Base-by-base conservation (phyloP, 208 protist species). In the Tritrichomonas foetus region DNA sequence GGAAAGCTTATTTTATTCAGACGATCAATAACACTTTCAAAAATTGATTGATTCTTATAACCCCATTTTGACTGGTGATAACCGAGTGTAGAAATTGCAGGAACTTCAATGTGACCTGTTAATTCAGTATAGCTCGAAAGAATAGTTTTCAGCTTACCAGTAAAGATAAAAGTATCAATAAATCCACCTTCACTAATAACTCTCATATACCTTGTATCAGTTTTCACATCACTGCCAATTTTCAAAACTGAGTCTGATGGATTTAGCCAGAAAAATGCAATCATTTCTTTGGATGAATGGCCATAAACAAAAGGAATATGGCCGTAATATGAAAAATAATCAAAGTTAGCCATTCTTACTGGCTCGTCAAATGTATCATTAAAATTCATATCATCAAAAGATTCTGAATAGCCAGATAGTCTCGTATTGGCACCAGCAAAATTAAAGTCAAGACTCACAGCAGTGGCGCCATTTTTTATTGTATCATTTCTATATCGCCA, bases 31-130 rank as follows among this genome's bases (percentile, higher is more conserved):
- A 95, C 66, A 36, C 47, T 41, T 47, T 49, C 95, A 39, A 97
- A 96, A 94, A 99, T 98, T 25, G 96, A 96, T 80, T 97, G 97
- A 95, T 97, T 97, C 80, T 97, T 96, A 95, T 99, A 99, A 78
- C 96, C 96, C 98, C 98, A 99, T 49, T 98, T 97, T 94, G 97
- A 99, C 95, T 99, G 99, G 94, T 99, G 99, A 94, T 99, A 99
- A 14, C 97, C 98, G 0, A 99, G 95, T 20, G 97, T 95, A 94
- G 99, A 99, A 93, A 98, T 96, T 64, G 98, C 98, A 30, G 98
- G 98, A 78, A 99, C 93, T 30, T 97, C 80, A 0, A 97, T 97
- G 27, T 95, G 82, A 41, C 98, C 98, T 0, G 98, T 99, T 50
- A 99, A 94, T 39, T 93, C 94, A 20, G 97, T 96, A 95, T 99